Conservation (phyloP, 805 yeast species). For the Priceomyces carsonii region DNA sequence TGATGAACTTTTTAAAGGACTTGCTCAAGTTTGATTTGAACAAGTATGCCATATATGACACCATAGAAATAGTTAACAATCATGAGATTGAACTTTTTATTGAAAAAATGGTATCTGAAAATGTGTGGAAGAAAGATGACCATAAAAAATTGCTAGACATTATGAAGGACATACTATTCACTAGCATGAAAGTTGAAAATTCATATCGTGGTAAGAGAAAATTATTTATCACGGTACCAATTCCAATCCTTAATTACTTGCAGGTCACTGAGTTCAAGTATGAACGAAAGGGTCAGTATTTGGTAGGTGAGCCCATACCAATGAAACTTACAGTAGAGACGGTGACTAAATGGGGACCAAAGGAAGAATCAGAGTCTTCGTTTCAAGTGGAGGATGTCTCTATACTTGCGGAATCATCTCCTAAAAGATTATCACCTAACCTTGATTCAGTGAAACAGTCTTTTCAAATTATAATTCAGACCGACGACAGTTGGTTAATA, state of each 20-base stretch:
- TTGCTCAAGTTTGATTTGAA: slow-evolving; percentile 29
- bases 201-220: slow-evolving; percentile 11
- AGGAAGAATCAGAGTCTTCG: not conserved
- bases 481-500: slow-evolving; percentile 76
- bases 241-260: slow-evolving; percentile 61
- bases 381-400: slow-evolving; percentile 8
- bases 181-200: not conserved
- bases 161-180: slow-evolving; percentile 1
- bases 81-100: slow-evolving; percentile 15
- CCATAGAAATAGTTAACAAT: slow-evolving; percentile 19
- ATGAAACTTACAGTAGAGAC: slow-evolving; percentile 46
- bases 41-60: slow-evolving; percentile 24
- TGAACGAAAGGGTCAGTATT: slow-evolving; percentile 41
- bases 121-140: slow-evolving; percentile 10
- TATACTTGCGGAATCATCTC: slow-evolving; percentile 26
- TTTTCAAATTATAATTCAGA: slow-evolving; percentile 49
- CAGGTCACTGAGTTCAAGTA: slow-evolving; percentile 55
- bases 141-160: slow-evolving; percentile 10
- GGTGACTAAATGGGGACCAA: slow-evolving; percentile 42
- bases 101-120: slow-evolving; percentile 12
- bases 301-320: slow-evolving; percentile 65
- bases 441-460: slow-evolving; percentile 17
- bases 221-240: slow-evolving; percentile 55
- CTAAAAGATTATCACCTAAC: slow-evolving; percentile 7
- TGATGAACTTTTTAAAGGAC: slow-evolving; percentile 19